Base-by-base conservation (phyloP, 1,284 basidiomycete species). In the Porodaedalea pini region DNA sequence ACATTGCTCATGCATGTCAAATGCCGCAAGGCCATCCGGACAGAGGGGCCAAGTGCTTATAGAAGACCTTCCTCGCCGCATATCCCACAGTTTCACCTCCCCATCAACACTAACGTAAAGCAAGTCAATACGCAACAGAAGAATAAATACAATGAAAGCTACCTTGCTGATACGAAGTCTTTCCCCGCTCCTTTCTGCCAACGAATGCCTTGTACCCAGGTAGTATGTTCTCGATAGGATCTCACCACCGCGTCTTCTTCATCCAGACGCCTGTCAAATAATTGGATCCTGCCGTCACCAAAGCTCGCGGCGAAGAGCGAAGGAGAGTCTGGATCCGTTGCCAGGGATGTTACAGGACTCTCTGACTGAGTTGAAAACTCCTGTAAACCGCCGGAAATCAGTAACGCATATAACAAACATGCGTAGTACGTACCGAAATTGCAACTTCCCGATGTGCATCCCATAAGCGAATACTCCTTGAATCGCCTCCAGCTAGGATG, bases 151-250 rank as follows among this genome's bases (percentile, higher is more conserved):
- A 59, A n/a, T 36, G 10, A 44, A 13, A 62, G 79, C 56, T 63
- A 94, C 93, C 90, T 88, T 39, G 91, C 94, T n/a, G 94, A 94
- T 8, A 98, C 74, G 63, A 98, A 82, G 66, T 96, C 92, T 15
- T 81, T 79, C 19, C 79, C 75, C 5, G 83, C 77, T 2, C 80
- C 83, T 8, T 88, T 85, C 73, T 98, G 91, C 77, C 94, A 89
- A 62, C 88, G 85, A 32, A 95, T 90, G 63, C 89, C 93, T 70
- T 94, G 92, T 17, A 98, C 85, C 94, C 95, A 98, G 7, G 90
- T 85, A 32, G 82, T 78, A 72, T 99, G 96, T 51, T 92, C 88
- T 45, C 82, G 76, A 71, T 91, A 98, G 2, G 85, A 82, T 48
- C 90, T 77, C 4, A 96, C 88, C 41, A 95, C 85, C n/a, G 90